Conservation (phyloP, 257 asterid genomes). For the Solanum paucissectum region DNA sequence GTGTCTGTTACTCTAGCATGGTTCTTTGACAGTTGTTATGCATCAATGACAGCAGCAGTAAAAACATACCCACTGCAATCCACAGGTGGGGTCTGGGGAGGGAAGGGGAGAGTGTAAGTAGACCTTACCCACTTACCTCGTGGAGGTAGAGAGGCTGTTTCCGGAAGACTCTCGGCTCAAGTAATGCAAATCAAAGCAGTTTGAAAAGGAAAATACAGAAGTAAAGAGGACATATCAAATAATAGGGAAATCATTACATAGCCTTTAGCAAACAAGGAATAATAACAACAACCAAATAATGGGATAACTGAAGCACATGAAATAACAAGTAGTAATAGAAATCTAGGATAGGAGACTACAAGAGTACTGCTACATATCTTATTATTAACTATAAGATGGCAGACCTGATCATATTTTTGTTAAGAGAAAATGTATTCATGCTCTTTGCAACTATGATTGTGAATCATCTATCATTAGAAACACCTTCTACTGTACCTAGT, state of each 20-base stretch:
- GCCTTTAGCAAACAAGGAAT: neutral
- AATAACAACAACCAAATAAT: neutral
- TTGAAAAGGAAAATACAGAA: neutral
- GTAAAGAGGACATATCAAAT: neutral
- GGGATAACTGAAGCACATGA: neutral
- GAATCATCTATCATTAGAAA: neutral
- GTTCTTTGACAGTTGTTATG: neutral
- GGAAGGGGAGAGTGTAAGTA: neutral
- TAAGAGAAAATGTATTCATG: neutral
- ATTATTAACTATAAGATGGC: neutral
- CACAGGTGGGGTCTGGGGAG: neutral
- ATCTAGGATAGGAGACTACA: neutral
- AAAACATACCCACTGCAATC: neutral
- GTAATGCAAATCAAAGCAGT: neutral
- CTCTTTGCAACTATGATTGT: neutral
- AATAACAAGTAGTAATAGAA: neutral
- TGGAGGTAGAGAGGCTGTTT: neutral
- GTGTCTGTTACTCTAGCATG: neutral
- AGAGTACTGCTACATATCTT: neutral
- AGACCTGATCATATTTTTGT: neutral
- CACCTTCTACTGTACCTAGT: neutral
- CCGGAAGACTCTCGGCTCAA: neutral
- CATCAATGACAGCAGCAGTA: neutral
- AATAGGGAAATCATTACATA: neutral
- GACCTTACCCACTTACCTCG: neutral